Base-by-base conservation (phyloP, 495 filamentous ascomycete species). In the Parathielavia appendiculata region DNA sequence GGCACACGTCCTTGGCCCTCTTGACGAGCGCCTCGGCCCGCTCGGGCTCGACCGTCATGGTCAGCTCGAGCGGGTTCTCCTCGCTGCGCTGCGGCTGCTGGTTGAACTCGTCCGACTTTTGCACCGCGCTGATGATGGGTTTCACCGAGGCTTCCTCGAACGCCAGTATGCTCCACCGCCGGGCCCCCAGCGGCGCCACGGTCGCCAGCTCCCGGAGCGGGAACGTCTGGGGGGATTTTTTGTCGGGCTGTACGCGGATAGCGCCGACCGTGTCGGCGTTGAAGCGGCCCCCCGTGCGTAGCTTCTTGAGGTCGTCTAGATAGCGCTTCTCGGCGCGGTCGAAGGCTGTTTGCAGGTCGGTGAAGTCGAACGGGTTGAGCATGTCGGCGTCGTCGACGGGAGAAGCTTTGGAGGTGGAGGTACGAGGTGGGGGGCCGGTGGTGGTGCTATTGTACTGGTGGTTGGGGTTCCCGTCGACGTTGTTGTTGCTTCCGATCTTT, bases 131-230 rank as follows among this genome's bases (percentile, higher is more conserved):
- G 45, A 79, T 75, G 57, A 91, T 82, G 10, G 88, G 79, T 76
- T 91, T 90, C 56, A 91, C 64, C 59, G 88, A 85, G 75, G 81
- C 59, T 50, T 63, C 63, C 60, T 72, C 71, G 60, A 73, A 72
- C 23, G 82, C 84, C 11, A 91, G 68, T 41, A 95, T 73, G 35
- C 81, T 79, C 48, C 91, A 75, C 44, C 79, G 78, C 58, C 90
- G 77, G 9, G 87, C 84, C 38, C 82, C 84, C 60, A 85, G 86
- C 16, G 87, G 86, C 36, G 92, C 74, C 13, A 95, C 80, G 61
- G 90, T 86, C 30, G 89, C 89, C 43, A 95, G 65, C 64, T 92
- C 88, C 11, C 82, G 79, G 30, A 95, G 71, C 55, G 77, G 73
- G 59, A 80, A 80, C 2, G 75, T 79, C 39, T 77, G 71, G 44